Base-by-base conservation (phyloP, 208 protist species). In the Crithidia brevicula region DNA sequence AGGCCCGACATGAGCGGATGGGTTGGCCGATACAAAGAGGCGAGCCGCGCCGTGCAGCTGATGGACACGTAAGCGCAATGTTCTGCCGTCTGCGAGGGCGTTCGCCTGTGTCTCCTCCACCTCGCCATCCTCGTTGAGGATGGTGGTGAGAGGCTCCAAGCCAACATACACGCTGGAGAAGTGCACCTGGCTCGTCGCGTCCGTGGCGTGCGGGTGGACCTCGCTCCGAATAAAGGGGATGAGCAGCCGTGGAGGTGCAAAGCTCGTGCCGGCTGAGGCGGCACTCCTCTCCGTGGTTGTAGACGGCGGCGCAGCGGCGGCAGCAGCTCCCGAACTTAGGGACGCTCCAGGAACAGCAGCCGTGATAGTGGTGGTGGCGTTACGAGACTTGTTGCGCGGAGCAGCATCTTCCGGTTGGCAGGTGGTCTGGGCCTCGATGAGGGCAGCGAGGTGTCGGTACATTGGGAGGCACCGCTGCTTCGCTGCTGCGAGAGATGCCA, bases 121-220 rank as follows among this genome's bases (percentile, higher is more conserved):
- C 62, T 81, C 81, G 31, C 70, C 65, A 2, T 72, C 72, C n/a
- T 82, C 33, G n/a, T 63, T 63, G 15, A 82, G 51, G 9, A 75
- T 71, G 27, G 78, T 74, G 1, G 59, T 67, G 27, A 95, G 28
- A 28, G 77, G 81, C 16, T 91, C 83, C 49, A 88, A 74, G 42
- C 33, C 70, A 23, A 87, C 81, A 45, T 75, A 74, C n/a, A 81
- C 66, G 9, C 47, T 67, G 4, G 67, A 67, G 27, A 75, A 75
- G 36, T 57, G 62, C 33, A 75, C 54, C 36, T 62, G 25, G 16
- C 56, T 52, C 58, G 78, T 31, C 23, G 79, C 74, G 10, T 88
- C 67, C 2, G 82, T 67, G 6, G 79, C 82, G 62, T 83, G 79
- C 15, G 28, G 13, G 7, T 69, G 54, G 4, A 68, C 42, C 13